Evolutionary conservation across 495 filamentous ascomycete species (phyloP), one percentile per base, ranked within the genome.

Genomic region (Neurospora sp.): DNA sequence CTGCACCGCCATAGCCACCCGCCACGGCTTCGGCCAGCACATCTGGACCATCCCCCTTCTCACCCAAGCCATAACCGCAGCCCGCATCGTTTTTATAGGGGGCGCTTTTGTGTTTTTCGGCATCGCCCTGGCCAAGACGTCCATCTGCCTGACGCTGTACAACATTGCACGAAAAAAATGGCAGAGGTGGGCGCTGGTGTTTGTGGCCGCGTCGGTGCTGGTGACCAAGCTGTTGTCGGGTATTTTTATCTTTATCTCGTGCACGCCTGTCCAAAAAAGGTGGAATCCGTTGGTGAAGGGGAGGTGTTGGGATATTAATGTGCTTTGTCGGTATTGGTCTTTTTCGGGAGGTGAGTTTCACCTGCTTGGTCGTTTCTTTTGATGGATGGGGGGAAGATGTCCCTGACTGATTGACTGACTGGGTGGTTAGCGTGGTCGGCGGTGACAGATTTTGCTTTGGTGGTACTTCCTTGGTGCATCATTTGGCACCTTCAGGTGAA

Each of bases 381-480:
- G n/a, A n/a, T n/a, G n/a, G n/a, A n/a, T n/a, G n/a, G n/a, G n/a
- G n/a, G n/a, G n/a, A n/a, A n/a, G n/a, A n/a, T n/a, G n/a, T n/a
- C n/a, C n/a, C n/a, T 27, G 44, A 12, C 20, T 60, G n/a, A 60
- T 31, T 31, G n/a, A n/a, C 20, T 27, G 20, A 27, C 1, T 42
- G 41, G 41, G 16, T 46, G 20, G 11, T 12, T 69, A 76, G 75
- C 39, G 2, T 76, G 75, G 75, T 74, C 73, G 1, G 39, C 31
- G 2, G 4, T 71, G 1, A 75, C 75, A 0, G 75, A 76, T 42
- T 54, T 76, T 5, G 27, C 27, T 8, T 60, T 76, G 12, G 71
- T 74, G 4, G 12, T 75, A 6, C 72, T 80, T 20, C 79, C 80
- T 1, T 82, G 81, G 80, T 71, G 40, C 31, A 78, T 79, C 5